Evolutionary conservation across 2,329 filamentous ascomycete genomes (phyloP).

Genomic region (Zopfia rhizophila): DNA sequence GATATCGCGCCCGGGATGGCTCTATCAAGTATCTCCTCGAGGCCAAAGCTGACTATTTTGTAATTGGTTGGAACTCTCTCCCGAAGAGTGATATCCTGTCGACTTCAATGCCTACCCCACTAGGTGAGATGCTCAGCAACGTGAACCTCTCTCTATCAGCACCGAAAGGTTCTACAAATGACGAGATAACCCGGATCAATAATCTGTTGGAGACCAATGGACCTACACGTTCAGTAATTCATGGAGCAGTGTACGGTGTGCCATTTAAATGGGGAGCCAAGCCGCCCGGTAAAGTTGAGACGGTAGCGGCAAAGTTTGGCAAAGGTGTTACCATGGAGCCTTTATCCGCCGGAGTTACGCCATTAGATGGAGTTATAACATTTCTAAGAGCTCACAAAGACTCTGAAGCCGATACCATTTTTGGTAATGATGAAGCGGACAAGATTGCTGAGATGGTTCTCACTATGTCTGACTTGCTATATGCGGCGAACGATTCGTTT

Average conservation of each 20-base stretch:
- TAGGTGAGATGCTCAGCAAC: too few species aligned
- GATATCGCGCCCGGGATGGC: background rate
- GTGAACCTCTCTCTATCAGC: too few species aligned
- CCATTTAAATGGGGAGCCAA: conserved; percentile 1
- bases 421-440: conserved; percentile 2
- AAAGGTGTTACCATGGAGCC: conserved; percentile 1
- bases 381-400: conserved; percentile 3
- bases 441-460: conserved; percentile 2
- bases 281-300: background rate
- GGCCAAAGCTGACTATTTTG: conserved; percentile 6
- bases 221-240: background rate
- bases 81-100: conserved; percentile 1
- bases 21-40: conserved; percentile 3
- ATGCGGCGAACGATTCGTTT: background rate
- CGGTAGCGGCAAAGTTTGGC: background rate
- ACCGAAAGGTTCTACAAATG: too few species aligned
- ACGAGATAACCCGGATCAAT: too few species aligned
- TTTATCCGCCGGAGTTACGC: conserved; percentile 4
- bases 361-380: conserved; percentile 6
- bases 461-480: conserved; percentile 1
- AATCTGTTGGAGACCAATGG: background rate
- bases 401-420: conserved; percentile 1
- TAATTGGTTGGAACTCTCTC: conserved; percentile 9
- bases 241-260: conserved; percentile 1
- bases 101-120: too few species aligned